These are phyloP conservation scores for Candida sonorensis DNA, from an alignment of 805 yeast genomes.

Conservation along the genomic window DNA sequence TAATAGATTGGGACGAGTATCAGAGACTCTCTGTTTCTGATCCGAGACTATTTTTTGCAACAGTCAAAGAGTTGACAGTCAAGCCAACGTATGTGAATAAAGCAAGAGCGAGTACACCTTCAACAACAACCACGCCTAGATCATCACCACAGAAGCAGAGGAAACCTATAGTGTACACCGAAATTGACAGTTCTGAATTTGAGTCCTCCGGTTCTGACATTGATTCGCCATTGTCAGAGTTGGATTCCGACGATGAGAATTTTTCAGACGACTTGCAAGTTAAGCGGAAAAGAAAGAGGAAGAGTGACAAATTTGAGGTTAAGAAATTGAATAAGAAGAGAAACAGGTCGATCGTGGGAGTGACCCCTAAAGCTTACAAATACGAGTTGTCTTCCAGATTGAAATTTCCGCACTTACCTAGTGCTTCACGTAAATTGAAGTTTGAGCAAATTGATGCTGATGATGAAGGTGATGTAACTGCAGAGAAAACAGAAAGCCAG, in stretches of 20 bases:
- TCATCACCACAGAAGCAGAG: constrained; percentile 13
- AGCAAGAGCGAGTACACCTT: background rate
- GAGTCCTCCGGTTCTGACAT: background rate
- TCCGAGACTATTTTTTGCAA: constrained; percentile 26
- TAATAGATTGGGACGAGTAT: constrained; percentile 34
- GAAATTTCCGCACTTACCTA: no score
- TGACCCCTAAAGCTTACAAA: no score
- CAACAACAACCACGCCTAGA: constrained; percentile 3
- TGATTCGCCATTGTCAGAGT: constrained; percentile 6
- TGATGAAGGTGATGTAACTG: no score
- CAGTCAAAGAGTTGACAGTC: constrained; percentile 24
- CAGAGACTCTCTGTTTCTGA: constrained; percentile 18
- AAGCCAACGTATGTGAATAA: constrained; percentile 19
- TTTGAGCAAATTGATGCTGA: no score
- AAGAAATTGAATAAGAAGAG: constrained; percentile 1
- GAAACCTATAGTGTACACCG: constrained; percentile 7
- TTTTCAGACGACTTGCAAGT: background rate
- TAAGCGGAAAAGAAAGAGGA: constrained; percentile 1
- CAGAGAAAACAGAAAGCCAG: no score
- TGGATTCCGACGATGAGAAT: constrained; percentile 20
- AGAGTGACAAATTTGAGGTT: no score
- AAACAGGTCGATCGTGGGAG: no score
- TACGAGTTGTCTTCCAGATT: no score
- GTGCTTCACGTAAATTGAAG: no score
- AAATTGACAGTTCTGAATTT: constrained; percentile 2